Evolutionary conservation across 2,329 filamentous ascomycete genomes (phyloP), one percentile per base, ranked within the genome.

Genomic region (Cladosporium sp.): DNA sequence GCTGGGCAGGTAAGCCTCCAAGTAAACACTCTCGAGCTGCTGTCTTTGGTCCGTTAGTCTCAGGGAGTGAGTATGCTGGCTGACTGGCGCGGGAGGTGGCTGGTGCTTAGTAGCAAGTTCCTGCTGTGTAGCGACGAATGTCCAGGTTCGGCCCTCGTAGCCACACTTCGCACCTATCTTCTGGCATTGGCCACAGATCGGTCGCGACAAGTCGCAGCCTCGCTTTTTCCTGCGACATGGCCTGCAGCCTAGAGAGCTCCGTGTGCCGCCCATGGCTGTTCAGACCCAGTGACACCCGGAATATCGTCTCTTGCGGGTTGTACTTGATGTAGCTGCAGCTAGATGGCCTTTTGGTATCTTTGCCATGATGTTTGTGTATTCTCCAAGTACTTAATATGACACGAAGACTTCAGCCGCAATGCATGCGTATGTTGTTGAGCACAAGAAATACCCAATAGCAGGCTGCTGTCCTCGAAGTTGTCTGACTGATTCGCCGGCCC

Each of bases 211-310:
- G 28, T 48, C 45, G 15, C 45, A 48, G 19, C 45, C 45, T 48
- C 45, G 45, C 28, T 48, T 48, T 28, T 48, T 48, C 28, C 45
- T 48, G 20, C 45, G 28, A 35, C 45, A 48, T 25, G 12, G 24
- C 25, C 35, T 48, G 28, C 45, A 48, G n/a, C 45, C 45, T 10
- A n/a, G 45, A 12, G 45, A 48, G 45, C 45, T 48, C n/a, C 45
- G 45, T 9, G 35, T 25, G 25, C 45, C 45, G n/a, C 19, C 45
- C 45, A 48, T 48, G 28, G 8, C 12, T 32, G 28, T 10, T 32
- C 8, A 32, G 12, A 32, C 28, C 8, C 12, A 32, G 28, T 10
- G 12, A 10, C 28, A 32, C 8, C 28, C 28, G 3, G 28, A 4
- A 32, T 32, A 10, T 32, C 12, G 12, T 10, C 28, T 32, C 12